Percentiles rank a stretch among this genome's conserved stretches.
phyloP scores from a whole-genome alignment of 768 basidiomycete species.

The Rhodotorula babjevae region DNA sequence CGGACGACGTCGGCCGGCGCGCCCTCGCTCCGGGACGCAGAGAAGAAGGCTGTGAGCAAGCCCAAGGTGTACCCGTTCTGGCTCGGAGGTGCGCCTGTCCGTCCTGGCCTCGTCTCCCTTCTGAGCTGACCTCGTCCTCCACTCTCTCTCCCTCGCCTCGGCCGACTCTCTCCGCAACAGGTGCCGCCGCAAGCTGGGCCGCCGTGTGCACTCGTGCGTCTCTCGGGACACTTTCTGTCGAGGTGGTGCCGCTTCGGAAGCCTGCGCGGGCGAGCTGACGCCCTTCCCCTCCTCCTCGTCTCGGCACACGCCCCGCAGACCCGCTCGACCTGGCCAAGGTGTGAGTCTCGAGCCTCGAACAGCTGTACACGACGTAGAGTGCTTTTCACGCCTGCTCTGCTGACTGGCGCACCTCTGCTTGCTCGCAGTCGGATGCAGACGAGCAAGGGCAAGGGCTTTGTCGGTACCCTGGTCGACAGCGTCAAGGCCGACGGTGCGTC shows the following conservation, averaged over 20 bases:
- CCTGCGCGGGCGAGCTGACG: background rate
- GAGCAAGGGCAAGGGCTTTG: constrained; percentile 32
- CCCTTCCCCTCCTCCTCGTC: background rate
- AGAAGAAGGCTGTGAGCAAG: no score
- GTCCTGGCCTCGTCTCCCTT: background rate
- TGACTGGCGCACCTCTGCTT: background rate
- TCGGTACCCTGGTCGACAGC: constrained; percentile 27
- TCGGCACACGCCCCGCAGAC: constrained; percentile 2
- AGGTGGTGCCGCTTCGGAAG: background rate
- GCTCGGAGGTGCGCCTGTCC: constrained; percentile 30
- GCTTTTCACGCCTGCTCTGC: no score
- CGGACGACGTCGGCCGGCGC: background rate
- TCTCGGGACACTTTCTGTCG: background rate
- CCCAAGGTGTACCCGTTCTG: constrained; percentile 35
- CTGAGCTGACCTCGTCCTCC: background rate
- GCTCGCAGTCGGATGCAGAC: constrained; percentile 40
- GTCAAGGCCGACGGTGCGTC: no score
- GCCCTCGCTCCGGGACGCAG: background rate
- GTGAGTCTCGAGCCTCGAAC: no score
- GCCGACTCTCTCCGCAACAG: background rate
- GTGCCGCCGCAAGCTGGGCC: constrained; percentile 32
- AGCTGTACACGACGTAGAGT: no score
- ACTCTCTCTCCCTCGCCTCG: background rate
- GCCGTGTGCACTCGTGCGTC: constrained; percentile 38
- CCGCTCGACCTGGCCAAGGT: constrained; percentile 41